A percentile compares a stretch with the other conserved stretches of the same genome.
These are phyloP conservation scores for Schizophyllum amplum DNA, from an alignment of 1,284 basidiomycete species.

Conservation along the genomic window DNA sequence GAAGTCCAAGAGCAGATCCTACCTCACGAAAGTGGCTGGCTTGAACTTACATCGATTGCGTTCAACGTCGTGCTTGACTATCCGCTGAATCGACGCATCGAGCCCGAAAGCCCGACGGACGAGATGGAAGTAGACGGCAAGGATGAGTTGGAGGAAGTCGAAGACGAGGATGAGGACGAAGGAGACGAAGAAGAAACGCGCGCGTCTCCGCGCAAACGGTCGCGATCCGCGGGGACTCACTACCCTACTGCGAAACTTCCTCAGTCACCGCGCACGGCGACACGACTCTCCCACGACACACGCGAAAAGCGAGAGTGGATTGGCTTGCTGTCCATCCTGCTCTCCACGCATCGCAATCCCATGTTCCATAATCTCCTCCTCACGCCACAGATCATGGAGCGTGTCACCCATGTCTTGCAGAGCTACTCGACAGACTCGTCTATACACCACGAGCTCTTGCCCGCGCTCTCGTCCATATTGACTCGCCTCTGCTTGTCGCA, in stretches of 20 bases:
- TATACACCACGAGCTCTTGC: conserved; percentile 67
- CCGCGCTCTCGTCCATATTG: conserved; percentile 60
- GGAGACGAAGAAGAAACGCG: conserved; percentile 20
- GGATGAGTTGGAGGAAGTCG: conserved; percentile 18
- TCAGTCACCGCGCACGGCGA: conserved; percentile 29
- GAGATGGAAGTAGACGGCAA: conserved; percentile 22
- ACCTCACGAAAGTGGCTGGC: conserved; percentile 62
- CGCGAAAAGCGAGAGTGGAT: conserved; percentile 66
- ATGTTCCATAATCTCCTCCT: conserved; percentile 23
- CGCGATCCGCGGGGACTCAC: conserved; percentile 18
- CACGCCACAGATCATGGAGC: conserved; percentile 48
- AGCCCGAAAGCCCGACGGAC: conserved; percentile 25
- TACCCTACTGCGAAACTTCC: conserved; percentile 14
- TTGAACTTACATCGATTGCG: conserved; percentile 55
- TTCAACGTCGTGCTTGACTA: conserved; percentile 75
- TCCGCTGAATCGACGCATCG: conserved; percentile 35
- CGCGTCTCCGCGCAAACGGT: conserved; percentile 12
- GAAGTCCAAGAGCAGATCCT: conserved; percentile 24
- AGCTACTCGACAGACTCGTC: conserved; percentile 63
- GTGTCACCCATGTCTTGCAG: conserved; percentile 60
- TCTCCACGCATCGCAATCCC: conserved; percentile 34
- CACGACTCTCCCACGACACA: conserved; percentile 25
- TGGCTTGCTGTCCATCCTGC: conserved; percentile 57
- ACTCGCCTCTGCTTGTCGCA: conserved; percentile 69
- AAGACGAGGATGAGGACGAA: conserved; percentile 14